Evolutionary conservation across 192 early-diverging fungal species (phyloP).

Genomic region (Coemansia sp.): DNA sequence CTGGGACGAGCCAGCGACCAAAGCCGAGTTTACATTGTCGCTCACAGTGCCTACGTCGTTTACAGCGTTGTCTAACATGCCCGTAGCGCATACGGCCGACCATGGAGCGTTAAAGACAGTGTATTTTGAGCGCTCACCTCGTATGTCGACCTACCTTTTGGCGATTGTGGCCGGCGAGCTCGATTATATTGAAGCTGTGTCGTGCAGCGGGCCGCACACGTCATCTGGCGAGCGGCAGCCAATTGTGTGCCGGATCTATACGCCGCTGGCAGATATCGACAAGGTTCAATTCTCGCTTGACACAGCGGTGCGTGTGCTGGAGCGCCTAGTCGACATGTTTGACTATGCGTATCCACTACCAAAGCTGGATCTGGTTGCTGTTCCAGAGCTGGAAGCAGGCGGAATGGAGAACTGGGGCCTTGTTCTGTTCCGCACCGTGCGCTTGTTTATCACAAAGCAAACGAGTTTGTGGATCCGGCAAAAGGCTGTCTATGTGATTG

Average conservation of each 20-base stretch:
- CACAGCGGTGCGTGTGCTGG: conserved; percentile 63
- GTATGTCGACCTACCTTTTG: conserved; percentile 82
- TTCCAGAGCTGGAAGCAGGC: conserved; percentile 81
- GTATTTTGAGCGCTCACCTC: conserved; percentile 68
- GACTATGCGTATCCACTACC: conserved; percentile 72
- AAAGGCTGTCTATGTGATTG: conserved; percentile 67
- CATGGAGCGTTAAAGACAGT: conserved; percentile 48
- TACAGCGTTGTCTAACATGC: conserved; percentile 78
- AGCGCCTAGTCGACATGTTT: conserved; percentile 70
- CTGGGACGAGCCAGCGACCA: conserved; percentile 95
- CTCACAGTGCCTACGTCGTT: conserved; percentile 60
- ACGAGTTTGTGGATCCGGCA: conserved; percentile 59
- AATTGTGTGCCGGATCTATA: conserved; percentile 63
- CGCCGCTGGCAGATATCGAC: conserved; percentile 59
- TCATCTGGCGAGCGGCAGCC: conserved; percentile 61
- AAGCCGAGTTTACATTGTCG: conserved; percentile 80
- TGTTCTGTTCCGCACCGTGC: conserved; percentile 70
- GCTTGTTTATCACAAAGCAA: conserved; percentile 66
- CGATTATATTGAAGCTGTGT: conserved; percentile 70
- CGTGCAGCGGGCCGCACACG: background rate
- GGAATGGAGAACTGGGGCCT: conserved; percentile 91
- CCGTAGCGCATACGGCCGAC: conserved; percentile 28
- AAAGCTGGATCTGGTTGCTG: conserved; percentile 71
- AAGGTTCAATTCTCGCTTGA: conserved; percentile 72
- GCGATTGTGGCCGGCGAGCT: conserved; percentile 76